Evolutionary conservation across 2,329 filamentous ascomycete species (phyloP).

Genomic region (Colletotrichum eremochloae): DNA sequence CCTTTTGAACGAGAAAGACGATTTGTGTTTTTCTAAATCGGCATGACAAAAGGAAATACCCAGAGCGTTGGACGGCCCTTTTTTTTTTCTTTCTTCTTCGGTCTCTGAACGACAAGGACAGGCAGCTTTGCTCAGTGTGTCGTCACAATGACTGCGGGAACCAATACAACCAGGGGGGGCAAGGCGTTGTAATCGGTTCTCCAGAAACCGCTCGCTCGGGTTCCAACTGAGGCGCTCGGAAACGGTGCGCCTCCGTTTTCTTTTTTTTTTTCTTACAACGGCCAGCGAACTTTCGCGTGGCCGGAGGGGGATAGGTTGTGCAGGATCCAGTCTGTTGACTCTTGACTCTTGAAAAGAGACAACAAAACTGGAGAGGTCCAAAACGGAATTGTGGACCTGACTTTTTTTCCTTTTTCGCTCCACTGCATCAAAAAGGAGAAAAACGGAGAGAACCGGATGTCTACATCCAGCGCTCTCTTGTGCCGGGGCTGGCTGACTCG

Average conservation of each 20-base stretch:
- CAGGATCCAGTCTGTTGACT: neutral
- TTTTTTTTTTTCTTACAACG: neutral
- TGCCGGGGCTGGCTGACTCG: conserved; percentile 13
- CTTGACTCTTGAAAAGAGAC: neutral
- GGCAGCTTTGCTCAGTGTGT: neutral
- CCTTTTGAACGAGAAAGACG: conserved; percentile 14
- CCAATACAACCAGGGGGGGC: neutral
- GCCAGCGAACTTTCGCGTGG: conserved; percentile 24
- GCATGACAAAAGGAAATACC: conserved; percentile 21
- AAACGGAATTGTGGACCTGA: no score
- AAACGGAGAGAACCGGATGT: neutral
- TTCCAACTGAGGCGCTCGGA: neutral
- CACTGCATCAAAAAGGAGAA: neutral
- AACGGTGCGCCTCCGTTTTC: neutral
- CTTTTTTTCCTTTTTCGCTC: neutral
- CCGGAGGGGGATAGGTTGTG: neutral
- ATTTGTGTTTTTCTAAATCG: neutral
- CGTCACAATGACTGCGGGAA: neutral
- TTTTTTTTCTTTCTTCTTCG: neutral
- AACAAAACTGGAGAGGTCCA: neutral
- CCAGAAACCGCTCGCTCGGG: conserved; percentile 33
- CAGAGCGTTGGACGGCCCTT: neutral
- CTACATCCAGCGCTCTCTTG: neutral
- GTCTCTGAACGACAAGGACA: neutral
- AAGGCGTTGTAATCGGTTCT: neutral